phyloP scores from a whole-genome alignment of 768 basidiomycete species.

The Tylopilus plumbeoviolaceoides region DNA sequence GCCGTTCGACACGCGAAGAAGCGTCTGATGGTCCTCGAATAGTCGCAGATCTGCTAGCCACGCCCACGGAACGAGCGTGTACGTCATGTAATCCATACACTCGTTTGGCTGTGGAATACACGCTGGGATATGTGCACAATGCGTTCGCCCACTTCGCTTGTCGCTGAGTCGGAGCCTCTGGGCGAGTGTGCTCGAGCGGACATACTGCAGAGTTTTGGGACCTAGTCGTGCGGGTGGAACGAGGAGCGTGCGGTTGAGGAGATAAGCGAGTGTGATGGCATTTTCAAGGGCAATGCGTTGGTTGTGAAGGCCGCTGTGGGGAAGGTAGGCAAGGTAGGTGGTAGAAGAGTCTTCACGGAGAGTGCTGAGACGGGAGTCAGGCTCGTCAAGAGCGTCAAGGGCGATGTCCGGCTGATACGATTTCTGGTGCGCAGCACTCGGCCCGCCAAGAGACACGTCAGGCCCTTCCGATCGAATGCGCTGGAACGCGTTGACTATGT shows the following conservation, averaged over 20 bases:
- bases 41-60: conserved; percentile 57
- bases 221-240: conserved; percentile 75
- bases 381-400: conserved; percentile 32
- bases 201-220: conserved; percentile 54
- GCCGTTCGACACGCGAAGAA: conserved; percentile 50
- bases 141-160: conserved; percentile 44
- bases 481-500: conserved; percentile 19
- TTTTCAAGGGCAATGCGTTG: conserved; percentile 87
- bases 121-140: conserved; percentile 42
- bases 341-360: conserved; percentile 26
- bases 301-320: conserved; percentile 83
- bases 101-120: conserved; percentile 43
- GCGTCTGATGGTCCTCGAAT: conserved; percentile 35
- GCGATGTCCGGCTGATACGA: conserved; percentile 7
- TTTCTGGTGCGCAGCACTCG: neutral
- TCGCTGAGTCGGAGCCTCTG: conserved; percentile 43
- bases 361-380: conserved; percentile 1
- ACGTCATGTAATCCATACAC: conserved; percentile 57
- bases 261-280: conserved; percentile 63
- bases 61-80: conserved; percentile 65
- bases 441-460: neutral
- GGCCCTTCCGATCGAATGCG: neutral
- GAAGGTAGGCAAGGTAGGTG: conserved; percentile 67
- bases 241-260: conserved; percentile 74
- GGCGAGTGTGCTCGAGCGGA: conserved; percentile 47